Conservation (phyloP, 768 basidiomycete genomes). For the Pisolithus orientalis region DNA sequence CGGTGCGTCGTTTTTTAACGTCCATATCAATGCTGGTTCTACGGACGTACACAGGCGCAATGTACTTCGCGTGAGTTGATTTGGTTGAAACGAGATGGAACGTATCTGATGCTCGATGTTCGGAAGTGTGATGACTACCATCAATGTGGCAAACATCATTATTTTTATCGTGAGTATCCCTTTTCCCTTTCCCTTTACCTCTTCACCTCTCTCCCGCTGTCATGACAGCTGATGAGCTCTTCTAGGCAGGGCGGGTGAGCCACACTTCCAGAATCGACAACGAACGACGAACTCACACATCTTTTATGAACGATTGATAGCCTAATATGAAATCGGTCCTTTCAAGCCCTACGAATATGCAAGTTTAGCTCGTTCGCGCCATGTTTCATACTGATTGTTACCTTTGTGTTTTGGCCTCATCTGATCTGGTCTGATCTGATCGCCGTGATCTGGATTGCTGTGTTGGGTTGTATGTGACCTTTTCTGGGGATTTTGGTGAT, state of each 20-base stretch:
- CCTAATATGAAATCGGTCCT: not conserved
- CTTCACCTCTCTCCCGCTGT: not conserved
- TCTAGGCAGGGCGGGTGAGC: not conserved
- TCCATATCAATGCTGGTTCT: not conserved
- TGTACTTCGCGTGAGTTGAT: slow-evolving; percentile 3
- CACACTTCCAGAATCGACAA: not conserved
- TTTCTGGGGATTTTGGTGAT: too few species aligned
- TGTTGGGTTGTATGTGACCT: too few species aligned
- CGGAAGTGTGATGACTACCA: not conserved
- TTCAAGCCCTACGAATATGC: not conserved
- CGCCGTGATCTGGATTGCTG: too few species aligned
- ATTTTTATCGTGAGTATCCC: not conserved
- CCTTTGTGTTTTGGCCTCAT: not conserved
- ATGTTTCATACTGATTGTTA: not conserved
- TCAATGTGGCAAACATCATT: not conserved
- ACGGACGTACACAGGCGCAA: not conserved
- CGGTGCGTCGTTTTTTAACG: not conserved
- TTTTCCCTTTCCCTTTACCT: too few species aligned
- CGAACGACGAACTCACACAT: not conserved
- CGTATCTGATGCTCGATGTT: not conserved
- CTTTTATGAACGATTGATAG: not conserved
- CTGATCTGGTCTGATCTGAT: too few species aligned
- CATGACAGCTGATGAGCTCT: not conserved
- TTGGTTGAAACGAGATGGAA: not conserved
- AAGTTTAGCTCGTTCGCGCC: not conserved